A percentile compares a stretch with the other conserved stretches of the same genome.
These are phyloP conservation scores for Phyllostachys edulis DNA, from an alignment of 176 grass and related monocot species.

Conservation along the genomic window DNA sequence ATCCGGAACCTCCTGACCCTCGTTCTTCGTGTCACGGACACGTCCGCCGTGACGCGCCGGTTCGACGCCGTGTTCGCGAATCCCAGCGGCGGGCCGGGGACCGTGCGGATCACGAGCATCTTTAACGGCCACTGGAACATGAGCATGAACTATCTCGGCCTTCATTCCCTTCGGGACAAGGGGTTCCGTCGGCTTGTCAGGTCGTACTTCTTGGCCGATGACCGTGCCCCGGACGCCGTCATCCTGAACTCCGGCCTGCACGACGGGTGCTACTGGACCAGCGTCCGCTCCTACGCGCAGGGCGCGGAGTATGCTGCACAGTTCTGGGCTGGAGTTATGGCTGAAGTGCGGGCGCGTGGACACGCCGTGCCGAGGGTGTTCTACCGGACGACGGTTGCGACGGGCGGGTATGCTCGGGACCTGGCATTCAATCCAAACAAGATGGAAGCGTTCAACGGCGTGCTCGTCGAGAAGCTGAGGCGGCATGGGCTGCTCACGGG, in stretches of 20 bases:
- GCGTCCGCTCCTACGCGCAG: conserved; percentile 46
- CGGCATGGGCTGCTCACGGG: conserved; percentile 61
- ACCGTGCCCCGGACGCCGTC: conserved; percentile 58
- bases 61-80: conserved; percentile 67
- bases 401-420: conserved; percentile 84
- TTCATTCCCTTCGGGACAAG: conserved; percentile 68
- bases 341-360: conserved; percentile 21
- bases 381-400: conserved; percentile 83
- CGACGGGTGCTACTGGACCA: conserved; percentile 83
- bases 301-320: conserved; percentile 58
- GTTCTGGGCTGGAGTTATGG: conserved; percentile 77
- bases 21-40: conserved; percentile 66
- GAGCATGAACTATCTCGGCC: conserved; percentile 79
- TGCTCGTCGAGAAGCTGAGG: conserved; percentile 76
- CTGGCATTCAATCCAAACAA: conserved; percentile 93
- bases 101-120: conserved; percentile 80
- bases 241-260: conserved; percentile 96
- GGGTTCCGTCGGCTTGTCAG: conserved; percentile 51
- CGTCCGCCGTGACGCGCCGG: conserved; percentile 54
- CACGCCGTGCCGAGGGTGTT: conserved; percentile 54
- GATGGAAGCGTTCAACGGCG: conserved; percentile 86
- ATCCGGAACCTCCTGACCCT: conserved; percentile 80
- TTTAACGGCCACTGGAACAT: conserved; percentile 98
- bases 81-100: conserved; percentile 41
- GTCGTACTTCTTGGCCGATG: conserved; percentile 58